Evolutionary conservation across 2,329 filamentous ascomycete genomes (phyloP), one percentile per base, ranked within the genome.

Genomic region (Xylaria hypoxylon): DNA sequence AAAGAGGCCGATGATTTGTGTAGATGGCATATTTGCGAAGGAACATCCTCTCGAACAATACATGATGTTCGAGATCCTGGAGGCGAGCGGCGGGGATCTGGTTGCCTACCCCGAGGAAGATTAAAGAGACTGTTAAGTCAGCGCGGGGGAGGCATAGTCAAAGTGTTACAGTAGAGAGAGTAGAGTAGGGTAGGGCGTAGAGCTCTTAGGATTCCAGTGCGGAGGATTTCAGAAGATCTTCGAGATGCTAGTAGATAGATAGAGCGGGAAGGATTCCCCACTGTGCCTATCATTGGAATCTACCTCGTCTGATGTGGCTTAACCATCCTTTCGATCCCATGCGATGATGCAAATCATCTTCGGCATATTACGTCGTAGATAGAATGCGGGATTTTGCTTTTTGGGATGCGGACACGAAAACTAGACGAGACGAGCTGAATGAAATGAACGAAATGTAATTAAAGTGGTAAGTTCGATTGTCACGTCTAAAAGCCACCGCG

Each of bases 181-280:
- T 24, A 19, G 31, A 8, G n/a, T 33, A 51, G 48, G 28, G 17
- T 28, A 38, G 15, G 17, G 48, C 17, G 48, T 19, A 28, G 26
- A 28, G 26, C 45, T 28, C 15, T 50, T 19, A 17, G 45, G 6
- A n/a, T 52, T 42, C 13, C 22, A 22, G n/a, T 19, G 38, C 10
- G 35, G 24, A 19, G 35, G 51, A 48, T 48, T 28, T 28, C 13
- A 38, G 35, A 38, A 38, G 35, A 38, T 38, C 35, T 38, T 38
- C 35, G 19, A 28, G 45, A 40, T 40, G 57, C 22, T n/a, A n/a
- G n/a, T n/a, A 28, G 13, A 11, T 13, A 19, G 48, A 22, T 33
- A 38, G 13, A 13, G 35, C 61, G 61, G 61, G 51, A 63, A 63
- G 61, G 61, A 63, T 63, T 42, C 33, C 35, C 33, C 5, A 19